Base-by-base conservation (phyloP, 306 rosid species). In the Parietaria judaica region DNA sequence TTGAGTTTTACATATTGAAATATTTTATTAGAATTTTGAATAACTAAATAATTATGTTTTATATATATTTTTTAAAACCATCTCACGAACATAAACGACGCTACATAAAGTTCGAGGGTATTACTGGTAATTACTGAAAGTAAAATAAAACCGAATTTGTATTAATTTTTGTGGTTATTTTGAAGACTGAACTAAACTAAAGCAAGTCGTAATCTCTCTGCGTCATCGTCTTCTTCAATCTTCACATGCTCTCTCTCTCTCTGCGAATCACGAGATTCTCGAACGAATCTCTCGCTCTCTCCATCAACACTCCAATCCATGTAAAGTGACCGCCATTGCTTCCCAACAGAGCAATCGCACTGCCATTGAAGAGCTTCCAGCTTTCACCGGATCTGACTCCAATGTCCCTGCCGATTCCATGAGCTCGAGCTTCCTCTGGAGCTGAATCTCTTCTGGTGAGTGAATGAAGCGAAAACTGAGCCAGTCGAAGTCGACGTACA, bases 391-490 rank as follows among this genome's bases (percentile, higher is more conserved):
- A 41, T 41, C 45, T 41, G 45, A 41, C 3, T 41, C 45, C 45
- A 41, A 8, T 41, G 6, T 41, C 45, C 45, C 7, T 5, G 45
- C 45, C 53, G 1, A 49, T 2, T 49, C 53, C 9, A 49, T 49
- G 53, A 49, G 6, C 53, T 49, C 63, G 56, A 50, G 50, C 75
- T 69, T 58, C 4, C 52, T 60, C 45, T 2, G 10, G 51, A 60
- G 51, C 60, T 15, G 23, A 64, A 37, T 17, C 43, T 51, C 57
- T 49, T 49, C 53, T 2, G 67, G 41, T 49, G 60, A 51, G 11
- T 71, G 67, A 57, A 92, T 94, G 99, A 94, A 86, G 89, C 81
- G 85, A 66, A 94, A 84, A 69, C 80, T 67, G 61, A 31, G 77
- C 69, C 97, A 72, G 78, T 88, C 75, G 79, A 85, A 79, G 72